Evolutionary conservation across 768 basidiomycete genomes (phyloP).

Genomic region (Mycena rosella): DNA sequence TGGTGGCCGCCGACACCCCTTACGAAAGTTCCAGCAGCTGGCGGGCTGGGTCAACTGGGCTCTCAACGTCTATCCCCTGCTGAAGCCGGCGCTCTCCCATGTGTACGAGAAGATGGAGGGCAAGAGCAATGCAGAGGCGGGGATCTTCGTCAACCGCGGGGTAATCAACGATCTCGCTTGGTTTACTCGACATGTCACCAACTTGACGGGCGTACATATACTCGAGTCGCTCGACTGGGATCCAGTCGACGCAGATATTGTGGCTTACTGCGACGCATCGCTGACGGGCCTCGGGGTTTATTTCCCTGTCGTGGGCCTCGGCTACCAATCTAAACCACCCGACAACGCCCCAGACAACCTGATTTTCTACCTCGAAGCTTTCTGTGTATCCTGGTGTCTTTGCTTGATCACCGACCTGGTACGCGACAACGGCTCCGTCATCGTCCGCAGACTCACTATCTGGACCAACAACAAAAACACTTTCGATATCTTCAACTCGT

Average conservation of each 20-base stretch:
- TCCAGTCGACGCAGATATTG: slow-evolving; percentile 20
- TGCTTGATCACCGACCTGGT: neutral
- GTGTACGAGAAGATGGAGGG: slow-evolving; percentile 49
- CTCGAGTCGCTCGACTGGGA: slow-evolving; percentile 39
- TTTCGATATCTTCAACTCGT: slow-evolving; percentile 38
- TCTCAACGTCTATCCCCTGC: slow-evolving; percentile 51
- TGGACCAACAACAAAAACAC: slow-evolving; percentile 44
- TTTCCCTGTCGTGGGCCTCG: slow-evolving; percentile 21
- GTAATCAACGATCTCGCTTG: slow-evolving; percentile 47
- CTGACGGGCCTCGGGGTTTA: slow-evolving; percentile 38
- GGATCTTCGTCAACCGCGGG: slow-evolving; percentile 41
- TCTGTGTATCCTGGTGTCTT: slow-evolving; percentile 36
- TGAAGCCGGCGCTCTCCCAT: slow-evolving; percentile 43
- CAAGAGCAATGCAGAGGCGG: slow-evolving; percentile 30
- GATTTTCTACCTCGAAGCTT: slow-evolving; percentile 46
- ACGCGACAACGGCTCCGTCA: neutral
- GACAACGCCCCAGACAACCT: neutral
- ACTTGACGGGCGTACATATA: slow-evolving; percentile 38
- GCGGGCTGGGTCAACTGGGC: slow-evolving; percentile 56
- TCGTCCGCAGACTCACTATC: slow-evolving; percentile 28
- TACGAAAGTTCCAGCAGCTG: slow-evolving; percentile 43
- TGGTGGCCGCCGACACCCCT: slow-evolving; percentile 25
- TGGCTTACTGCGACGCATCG: slow-evolving; percentile 42
- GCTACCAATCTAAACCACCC: slow-evolving; percentile 31
- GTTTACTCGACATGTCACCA: slow-evolving; percentile 42